Base-by-base conservation (phyloP, 208 protist species). In the Trypanosoma congolense region DNA sequence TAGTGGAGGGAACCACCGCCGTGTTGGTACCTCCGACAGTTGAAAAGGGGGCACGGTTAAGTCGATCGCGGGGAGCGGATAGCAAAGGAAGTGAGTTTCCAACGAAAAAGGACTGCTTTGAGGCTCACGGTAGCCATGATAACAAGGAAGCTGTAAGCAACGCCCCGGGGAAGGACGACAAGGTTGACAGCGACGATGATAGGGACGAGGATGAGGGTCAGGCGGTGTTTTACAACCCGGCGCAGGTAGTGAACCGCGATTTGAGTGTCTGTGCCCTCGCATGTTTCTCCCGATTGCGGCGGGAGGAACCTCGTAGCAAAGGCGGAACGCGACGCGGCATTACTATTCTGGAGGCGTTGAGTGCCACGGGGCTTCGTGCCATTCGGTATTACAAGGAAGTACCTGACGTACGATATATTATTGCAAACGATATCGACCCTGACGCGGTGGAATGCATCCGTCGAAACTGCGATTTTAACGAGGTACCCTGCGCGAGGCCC, bases 311-410 rank as follows among this genome's bases (percentile, higher is more conserved):
- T 2, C 70, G 49, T 3, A 65, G 81, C 18, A 71, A 77, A n/a
- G 80, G 85, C 25, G 80, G 85, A 12, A 87, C 68, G 29, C 66
- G 55, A 41, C 59, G 73, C 2, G 91, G 93, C 33, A 80, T 99
- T 42, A 93, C 78, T 21, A 90, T 99, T 21, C 82, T 99, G 3
- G 98, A 99, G 63, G 98, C 95, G 4, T 81, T 99, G 4, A 95
- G 96, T 46, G 98, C 98, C 0, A 98, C 97, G 0, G 98, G 98
- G 22, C 80, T 99, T 18, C 87, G 98, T 3, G 94, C 97, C 6
- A 93, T 99, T 53, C 90, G 98, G 26, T 99, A 99, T 73, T 96
- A 70, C 43, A 97, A 98, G 63, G 98, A 99, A 60, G 90, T 99
- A 48, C 77, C 77, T 6, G 86, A 89, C 25, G 70, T 99, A n/a